Conservation (phyloP, 1,139 yeast genomes). For the Schizosaccharomyces versatilis region DNA sequence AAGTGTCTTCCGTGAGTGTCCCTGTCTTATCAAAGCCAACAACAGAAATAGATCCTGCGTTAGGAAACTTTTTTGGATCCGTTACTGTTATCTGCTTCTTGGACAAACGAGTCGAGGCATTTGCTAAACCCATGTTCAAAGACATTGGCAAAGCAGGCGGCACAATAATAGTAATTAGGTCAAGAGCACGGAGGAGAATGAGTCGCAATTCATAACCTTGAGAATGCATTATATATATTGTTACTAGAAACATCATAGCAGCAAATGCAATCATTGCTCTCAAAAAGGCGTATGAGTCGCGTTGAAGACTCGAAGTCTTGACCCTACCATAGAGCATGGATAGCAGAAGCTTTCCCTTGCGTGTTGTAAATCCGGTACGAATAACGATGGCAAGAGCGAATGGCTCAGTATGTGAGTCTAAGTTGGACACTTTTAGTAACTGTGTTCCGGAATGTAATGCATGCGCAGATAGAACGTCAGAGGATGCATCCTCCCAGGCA, state of each 20-base stretch:
- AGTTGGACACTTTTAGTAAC: constrained; percentile 41
- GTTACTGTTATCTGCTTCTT: constrained; percentile 85
- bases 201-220: constrained; percentile 93
- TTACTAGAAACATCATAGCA: constrained; percentile 71
- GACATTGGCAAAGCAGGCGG: constrained; percentile 99
- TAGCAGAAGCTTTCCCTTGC: constrained; percentile 92
- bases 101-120: constrained; percentile 66
- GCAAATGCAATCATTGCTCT: constrained; percentile 84
- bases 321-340: constrained; percentile 96
- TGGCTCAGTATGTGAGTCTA: constrained; percentile 35
- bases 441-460: constrained; percentile 89
- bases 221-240: constrained; percentile 91
- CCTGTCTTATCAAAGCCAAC: constrained; percentile 98
- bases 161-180: constrained; percentile 87
- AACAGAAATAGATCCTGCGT: constrained; percentile 93
- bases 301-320: constrained; percentile 76
- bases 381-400: constrained; percentile 74
- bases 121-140: constrained; percentile 90
- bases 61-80: constrained; percentile 93
- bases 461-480: constrained; percentile 60
- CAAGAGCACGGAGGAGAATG: constrained; percentile 80
- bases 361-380: constrained; percentile 91
- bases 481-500: constrained; percentile 33
- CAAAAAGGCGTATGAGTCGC: constrained; percentile 86
- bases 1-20: constrained; percentile 88